Percentiles rank a stretch among this genome's conserved stretches.
Evolutionary conservation across 306 rosid species (phyloP).

Genomic region (Medicago ruthenica): DNA sequence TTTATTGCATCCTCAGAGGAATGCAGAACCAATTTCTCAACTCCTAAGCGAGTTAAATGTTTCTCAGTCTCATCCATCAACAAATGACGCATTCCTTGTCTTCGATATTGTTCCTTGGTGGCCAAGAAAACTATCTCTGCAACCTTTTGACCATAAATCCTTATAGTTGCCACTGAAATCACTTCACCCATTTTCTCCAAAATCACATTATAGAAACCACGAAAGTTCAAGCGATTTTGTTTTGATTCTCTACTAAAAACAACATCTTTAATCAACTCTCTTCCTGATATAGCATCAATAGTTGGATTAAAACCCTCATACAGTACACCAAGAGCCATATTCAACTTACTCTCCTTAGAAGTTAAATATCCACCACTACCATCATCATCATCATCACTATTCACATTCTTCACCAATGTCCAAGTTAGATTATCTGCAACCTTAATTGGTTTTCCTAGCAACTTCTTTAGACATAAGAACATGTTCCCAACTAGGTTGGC

Average conservation of each 20-base stretch:
- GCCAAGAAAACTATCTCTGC: conserved; percentile 75
- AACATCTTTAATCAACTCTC: conserved; percentile 52
- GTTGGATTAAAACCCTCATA: conserved; percentile 63
- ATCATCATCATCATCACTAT: neutral
- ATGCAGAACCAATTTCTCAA: conserved; percentile 61
- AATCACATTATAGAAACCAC: no score
- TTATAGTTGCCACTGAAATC: conserved; percentile 54
- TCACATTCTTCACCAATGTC: conserved; percentile 55
- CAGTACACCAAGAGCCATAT: conserved; percentile 53
- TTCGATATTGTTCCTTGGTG: conserved; percentile 51
- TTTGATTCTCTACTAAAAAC: conserved; percentile 57
- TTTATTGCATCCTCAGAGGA: conserved; percentile 44
- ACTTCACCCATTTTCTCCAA: no score
- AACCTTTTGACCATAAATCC: conserved; percentile 55
- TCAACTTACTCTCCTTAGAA: conserved; percentile 47
- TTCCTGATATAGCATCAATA: conserved; percentile 15
- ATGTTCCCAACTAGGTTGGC: no score
- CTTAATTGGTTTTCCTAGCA: conserved; percentile 56
- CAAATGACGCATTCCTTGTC: conserved; percentile 59
- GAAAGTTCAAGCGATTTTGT: conserved; percentile 48
- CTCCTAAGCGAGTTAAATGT: conserved; percentile 52
- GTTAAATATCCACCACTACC: no score
- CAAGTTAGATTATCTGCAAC: conserved; percentile 56
- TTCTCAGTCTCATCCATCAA: conserved; percentile 65
- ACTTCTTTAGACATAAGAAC: conserved; percentile 40